phyloP scores from a whole-genome alignment of 1,284 basidiomycete species.

The Ustilago sp. region DNA sequence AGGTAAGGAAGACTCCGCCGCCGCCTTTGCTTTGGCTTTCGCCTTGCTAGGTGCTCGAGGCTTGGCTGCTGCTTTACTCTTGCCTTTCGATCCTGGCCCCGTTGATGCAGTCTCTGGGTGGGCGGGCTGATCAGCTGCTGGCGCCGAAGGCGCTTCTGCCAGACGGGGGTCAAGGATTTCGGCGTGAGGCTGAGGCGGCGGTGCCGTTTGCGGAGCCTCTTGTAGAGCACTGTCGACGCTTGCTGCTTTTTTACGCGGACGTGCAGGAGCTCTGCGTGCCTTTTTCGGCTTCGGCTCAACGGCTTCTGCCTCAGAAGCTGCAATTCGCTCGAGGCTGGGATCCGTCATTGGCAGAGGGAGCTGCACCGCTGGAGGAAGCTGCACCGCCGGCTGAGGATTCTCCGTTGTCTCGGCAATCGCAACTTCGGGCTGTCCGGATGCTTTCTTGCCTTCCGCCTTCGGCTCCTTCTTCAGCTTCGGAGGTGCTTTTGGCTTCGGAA shows the following conservation, averaged over 20 bases:
- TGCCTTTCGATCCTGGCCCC: constrained; percentile 5
- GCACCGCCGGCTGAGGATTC: background rate
- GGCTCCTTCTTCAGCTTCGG: constrained; percentile 18
- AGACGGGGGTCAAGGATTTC: background rate
- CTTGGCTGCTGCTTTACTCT: constrained; percentile 11
- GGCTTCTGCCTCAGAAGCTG: background rate
- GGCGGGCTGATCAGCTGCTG: background rate
- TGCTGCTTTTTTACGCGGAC: constrained; percentile 13
- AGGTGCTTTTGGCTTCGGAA: constrained; percentile 11
- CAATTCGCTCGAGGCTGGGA: background rate
- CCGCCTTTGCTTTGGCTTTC: constrained; percentile 8
- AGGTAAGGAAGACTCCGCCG: background rate
- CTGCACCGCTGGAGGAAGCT: background rate
- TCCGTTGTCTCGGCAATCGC: background rate
- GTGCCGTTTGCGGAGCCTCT: background rate
- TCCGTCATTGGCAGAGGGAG: background rate
- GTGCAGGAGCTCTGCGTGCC: constrained; percentile 5
- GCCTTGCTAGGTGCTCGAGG: constrained; percentile 18
- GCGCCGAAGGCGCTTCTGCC: background rate
- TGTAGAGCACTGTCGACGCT: background rate
- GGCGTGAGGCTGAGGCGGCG: background rate
- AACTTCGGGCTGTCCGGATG: background rate
- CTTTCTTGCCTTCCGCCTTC: constrained; percentile 13
- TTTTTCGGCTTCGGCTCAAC: constrained; percentile 2
- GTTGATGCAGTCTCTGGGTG: background rate